These are phyloP conservation scores for Maudiozyma saulgeensis DNA, from an alignment of 805 yeast species.

Conservation along the genomic window DNA sequence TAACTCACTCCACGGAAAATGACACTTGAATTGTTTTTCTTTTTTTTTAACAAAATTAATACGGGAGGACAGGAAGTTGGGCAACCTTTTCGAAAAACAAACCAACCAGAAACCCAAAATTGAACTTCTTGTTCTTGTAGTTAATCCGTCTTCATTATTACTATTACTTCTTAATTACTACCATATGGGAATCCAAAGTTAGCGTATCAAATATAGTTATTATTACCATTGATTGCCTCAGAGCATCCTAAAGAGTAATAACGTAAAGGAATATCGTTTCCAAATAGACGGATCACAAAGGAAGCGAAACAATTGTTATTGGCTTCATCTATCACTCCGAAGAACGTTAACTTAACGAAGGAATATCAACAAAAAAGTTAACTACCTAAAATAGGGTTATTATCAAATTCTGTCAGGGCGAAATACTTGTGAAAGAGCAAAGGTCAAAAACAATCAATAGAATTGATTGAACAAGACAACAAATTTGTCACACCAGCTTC, in stretches of 20 bases:
- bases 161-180: neutral
- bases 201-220: neutral
- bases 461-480: too few species aligned
- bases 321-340: neutral
- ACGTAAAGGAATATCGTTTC: neutral
- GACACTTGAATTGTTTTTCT: neutral
- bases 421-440: neutral
- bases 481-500: neutral
- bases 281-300: neutral
- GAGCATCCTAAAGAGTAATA: neutral
- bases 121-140: constrained; percentile 1
- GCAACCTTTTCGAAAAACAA: neutral
- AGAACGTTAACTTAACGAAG: neutral
- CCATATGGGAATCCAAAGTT: neutral
- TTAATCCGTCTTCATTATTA: neutral
- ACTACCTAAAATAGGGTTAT: neutral
- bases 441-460: too few species aligned
- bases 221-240: neutral
- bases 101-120: neutral
- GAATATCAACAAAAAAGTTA: neutral
- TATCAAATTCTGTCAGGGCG: neutral
- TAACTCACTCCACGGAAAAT: neutral
- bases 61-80: neutral
- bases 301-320: neutral
- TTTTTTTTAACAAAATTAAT: neutral